A percentile compares a stretch with the other conserved stretches of the same genome.
These are phyloP conservation scores for Amauroascus niger DNA, from an alignment of 2,329 filamentous ascomycete genomes.

Conservation along the genomic window DNA sequence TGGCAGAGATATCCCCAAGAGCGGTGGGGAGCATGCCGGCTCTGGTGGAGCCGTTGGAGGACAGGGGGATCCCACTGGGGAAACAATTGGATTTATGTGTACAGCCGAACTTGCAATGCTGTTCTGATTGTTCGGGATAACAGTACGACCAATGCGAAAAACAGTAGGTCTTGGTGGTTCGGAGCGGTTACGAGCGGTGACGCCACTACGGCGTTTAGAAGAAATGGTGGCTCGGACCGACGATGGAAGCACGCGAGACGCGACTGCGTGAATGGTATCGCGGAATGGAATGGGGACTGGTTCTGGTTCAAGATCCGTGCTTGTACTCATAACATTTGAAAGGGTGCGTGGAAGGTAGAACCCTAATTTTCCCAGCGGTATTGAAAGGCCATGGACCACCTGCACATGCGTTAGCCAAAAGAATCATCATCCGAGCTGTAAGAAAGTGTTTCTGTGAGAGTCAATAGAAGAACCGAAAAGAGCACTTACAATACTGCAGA, in stretches of 20 bases:
- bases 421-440: too few species aligned
- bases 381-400: slow-evolving; percentile 72
- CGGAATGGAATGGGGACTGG: slow-evolving; percentile 5
- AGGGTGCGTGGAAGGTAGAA: slow-evolving; percentile 40
- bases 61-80: not conserved
- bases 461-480: not conserved
- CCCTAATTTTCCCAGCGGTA: slow-evolving; percentile 53
- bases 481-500: slow-evolving; percentile 66
- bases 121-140: slow-evolving; percentile 8
- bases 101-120: not conserved
- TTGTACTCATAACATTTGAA: slow-evolving; percentile 38
- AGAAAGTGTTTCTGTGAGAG: too few species aligned
- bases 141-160: slow-evolving; percentile 12
- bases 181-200: not conserved
- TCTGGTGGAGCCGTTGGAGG: slow-evolving; percentile 4
- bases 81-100: not conserved
- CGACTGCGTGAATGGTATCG: slow-evolving; percentile 1
- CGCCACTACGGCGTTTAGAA: not conserved
- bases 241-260: slow-evolving; percentile 7
- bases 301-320: slow-evolving; percentile 21
- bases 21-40: slow-evolving; percentile 2
- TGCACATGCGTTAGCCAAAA: not conserved
- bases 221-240: not conserved
- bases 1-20: slow-evolving; percentile 3
- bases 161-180: slow-evolving; percentile 8